Percentiles rank a stretch among this genome's conserved stretches.
phyloP scores from a whole-genome alignment of 805 yeast species.

The Starmerella roubikii region DNA sequence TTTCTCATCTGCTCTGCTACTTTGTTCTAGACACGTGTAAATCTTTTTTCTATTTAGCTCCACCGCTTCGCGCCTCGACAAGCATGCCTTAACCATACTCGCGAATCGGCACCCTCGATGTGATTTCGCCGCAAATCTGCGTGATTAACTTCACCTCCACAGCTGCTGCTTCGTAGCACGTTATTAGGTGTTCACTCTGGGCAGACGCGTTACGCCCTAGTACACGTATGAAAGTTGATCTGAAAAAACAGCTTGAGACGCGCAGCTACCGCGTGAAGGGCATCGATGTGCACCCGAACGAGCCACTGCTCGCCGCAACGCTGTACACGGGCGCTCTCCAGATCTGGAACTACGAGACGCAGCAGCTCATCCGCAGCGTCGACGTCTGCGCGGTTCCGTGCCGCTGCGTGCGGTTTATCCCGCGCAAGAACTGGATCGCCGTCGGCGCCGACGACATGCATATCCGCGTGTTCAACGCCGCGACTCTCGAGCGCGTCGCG shows the following conservation, averaged over 20 bases:
- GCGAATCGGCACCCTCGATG: too few relatives aligned
- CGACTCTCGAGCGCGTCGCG: slow-evolving; percentile 84
- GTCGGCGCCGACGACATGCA: slow-evolving; percentile 95
- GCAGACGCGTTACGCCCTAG: too few relatives aligned
- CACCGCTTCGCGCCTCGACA: too few relatives aligned
- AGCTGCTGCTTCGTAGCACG: too few relatives aligned
- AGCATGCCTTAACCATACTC: too few relatives aligned
- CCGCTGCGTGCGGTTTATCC: slow-evolving; percentile 87
- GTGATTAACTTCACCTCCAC: too few relatives aligned
- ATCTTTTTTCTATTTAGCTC: too few relatives aligned
- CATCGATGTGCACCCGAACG: slow-evolving; percentile 93
- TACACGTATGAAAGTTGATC: slow-evolving; percentile 43
- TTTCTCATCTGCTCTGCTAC: too few relatives aligned
- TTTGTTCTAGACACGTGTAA: too few relatives aligned
- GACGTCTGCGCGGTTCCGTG: slow-evolving; percentile 95
- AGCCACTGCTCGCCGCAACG: slow-evolving; percentile 93
- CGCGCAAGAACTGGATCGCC: slow-evolving; percentile 93
- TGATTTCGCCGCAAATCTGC: too few relatives aligned
- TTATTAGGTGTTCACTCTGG: too few relatives aligned
- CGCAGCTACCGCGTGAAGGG: slow-evolving; percentile 97
- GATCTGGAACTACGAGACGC: slow-evolving; percentile 88
- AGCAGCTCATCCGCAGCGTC: slow-evolving; percentile 67
- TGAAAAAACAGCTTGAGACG: slow-evolving; percentile 69
- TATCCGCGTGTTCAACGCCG: slow-evolving; percentile 83
- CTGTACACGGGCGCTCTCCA: slow-evolving; percentile 80